phyloP scores from a whole-genome alignment of 345 rosid genomes.

The Carallia pectinifolia region DNA sequence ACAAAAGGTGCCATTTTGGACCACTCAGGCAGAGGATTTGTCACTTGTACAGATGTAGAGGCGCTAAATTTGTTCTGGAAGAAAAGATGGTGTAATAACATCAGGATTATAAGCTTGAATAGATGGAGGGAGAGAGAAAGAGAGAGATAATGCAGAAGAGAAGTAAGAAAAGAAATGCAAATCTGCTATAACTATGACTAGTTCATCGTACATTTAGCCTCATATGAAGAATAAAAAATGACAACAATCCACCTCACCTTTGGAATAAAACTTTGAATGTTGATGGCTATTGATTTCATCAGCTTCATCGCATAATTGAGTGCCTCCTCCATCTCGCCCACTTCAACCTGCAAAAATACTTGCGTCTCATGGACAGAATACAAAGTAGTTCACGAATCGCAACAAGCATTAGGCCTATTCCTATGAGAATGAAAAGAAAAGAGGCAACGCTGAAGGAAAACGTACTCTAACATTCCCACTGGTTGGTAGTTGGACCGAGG shows the following conservation, averaged over 20 bases:
- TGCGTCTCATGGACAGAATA: not conserved
- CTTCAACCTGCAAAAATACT: slow-evolving; percentile 48
- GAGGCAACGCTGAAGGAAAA: not conserved
- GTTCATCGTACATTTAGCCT: no score
- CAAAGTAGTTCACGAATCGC: not conserved
- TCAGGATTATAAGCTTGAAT: no score
- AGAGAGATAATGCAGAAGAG: no score
- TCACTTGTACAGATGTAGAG: no score
- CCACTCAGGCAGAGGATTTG: no score
- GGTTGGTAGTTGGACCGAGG: slow-evolving; percentile 60
- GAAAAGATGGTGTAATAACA: no score
- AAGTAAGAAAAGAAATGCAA: no score
- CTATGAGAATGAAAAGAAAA: not conserved
- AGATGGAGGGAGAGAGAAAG: no score
- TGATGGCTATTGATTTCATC: slow-evolving; percentile 51
- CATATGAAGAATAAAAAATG: not conserved
- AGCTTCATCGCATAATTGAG: slow-evolving; percentile 52
- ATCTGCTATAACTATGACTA: no score
- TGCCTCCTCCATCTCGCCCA: slow-evolving; percentile 56
- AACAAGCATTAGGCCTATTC: not conserved
- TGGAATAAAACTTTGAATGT: slow-evolving; percentile 48
- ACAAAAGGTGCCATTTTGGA: no score
- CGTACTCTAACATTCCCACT: slow-evolving; percentile 55
- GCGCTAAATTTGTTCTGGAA: no score
- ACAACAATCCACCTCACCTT: slow-evolving; percentile 39